Conservation (phyloP, 1,139 yeast species). For the Suhomyces chickasaworum region DNA sequence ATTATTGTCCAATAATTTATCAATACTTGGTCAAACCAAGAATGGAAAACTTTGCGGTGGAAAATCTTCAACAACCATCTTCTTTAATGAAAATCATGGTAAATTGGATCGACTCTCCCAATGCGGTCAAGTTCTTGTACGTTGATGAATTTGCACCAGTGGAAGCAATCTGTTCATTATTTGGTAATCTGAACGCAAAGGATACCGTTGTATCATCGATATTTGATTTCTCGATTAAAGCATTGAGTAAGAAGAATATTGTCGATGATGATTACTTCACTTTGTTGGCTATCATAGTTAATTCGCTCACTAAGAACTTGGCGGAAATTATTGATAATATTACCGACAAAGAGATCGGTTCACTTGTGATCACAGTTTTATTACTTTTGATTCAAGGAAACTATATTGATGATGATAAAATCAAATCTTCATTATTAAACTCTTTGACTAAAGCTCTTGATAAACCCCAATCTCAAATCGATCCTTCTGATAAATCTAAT, state of each 20-base stretch:
- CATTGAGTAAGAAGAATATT: constrained; percentile 37
- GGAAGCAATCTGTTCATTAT: constrained; percentile 54
- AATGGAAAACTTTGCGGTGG: constrained; percentile 64
- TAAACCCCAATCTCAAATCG: constrained; percentile 59
- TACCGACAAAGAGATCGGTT: constrained; percentile 51
- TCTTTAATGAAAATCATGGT: constrained; percentile 70
- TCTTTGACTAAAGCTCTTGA: constrained; percentile 66
- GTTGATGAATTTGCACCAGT: constrained; percentile 60
- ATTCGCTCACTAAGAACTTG: constrained; percentile 53
- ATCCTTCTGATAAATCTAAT: constrained; percentile 56
- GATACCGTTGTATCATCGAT: constrained; percentile 63
- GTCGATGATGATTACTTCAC: constrained; percentile 49
- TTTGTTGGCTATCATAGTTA: constrained; percentile 57
- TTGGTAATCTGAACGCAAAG: constrained; percentile 60
- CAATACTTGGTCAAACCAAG: constrained; percentile 63
- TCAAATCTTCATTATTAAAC: constrained; percentile 54
- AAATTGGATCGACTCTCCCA: constrained; percentile 57
- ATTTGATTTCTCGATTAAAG: constrained; percentile 56
- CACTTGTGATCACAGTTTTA: constrained; percentile 54
- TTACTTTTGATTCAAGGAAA: constrained; percentile 61
- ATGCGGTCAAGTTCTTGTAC: constrained; percentile 54
- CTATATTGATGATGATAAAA: constrained; percentile 58
- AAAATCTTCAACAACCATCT: constrained; percentile 82
- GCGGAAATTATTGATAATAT: constrained; percentile 50
- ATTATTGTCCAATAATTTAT: constrained; percentile 54